phyloP scores from a whole-genome alignment of 192 early-diverging fungal genomes.

The Coemansia sp. region DNA sequence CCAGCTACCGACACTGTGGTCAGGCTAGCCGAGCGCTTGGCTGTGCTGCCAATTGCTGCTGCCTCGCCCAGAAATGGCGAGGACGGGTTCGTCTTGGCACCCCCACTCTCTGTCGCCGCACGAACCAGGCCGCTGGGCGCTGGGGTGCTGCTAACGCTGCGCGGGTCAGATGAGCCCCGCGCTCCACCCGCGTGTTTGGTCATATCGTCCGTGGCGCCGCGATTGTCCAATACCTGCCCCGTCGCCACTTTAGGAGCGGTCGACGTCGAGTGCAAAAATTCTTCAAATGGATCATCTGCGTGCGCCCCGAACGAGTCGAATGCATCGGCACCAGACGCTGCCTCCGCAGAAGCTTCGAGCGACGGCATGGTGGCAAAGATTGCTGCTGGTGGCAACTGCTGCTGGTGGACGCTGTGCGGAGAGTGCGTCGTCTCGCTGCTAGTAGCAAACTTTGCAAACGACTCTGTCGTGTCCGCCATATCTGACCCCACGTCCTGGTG shows the following conservation, averaged over 20 bases:
- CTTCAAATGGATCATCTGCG: constrained; percentile 45
- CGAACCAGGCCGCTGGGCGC: constrained; percentile 17
- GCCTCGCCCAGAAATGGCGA: constrained; percentile 14
- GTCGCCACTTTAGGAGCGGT: neutral
- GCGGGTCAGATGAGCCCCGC: constrained; percentile 22
- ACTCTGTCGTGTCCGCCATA: constrained; percentile 7
- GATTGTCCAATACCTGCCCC: neutral
- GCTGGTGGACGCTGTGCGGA: neutral
- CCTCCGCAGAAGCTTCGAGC: constrained; percentile 2
- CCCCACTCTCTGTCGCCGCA: neutral
- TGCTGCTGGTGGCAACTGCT: constrained; percentile 9
- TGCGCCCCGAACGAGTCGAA: constrained; percentile 50
- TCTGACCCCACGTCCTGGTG: neutral
- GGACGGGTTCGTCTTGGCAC: constrained; percentile 21
- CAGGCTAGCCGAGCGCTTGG: neutral
- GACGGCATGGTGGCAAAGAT: constrained; percentile 22
- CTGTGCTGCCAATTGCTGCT: neutral
- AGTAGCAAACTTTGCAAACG: constrained; percentile 7
- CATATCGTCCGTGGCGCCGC: neutral
- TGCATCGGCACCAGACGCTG: constrained; percentile 10
- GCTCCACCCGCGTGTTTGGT: constrained; percentile 2
- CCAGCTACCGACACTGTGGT: neutral
- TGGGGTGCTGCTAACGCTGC: constrained; percentile 47
- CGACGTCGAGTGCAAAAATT: constrained; percentile 32
- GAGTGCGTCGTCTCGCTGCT: neutral